Conservation (phyloP, 345 rosid species). For the Citrus hindsii region DNA sequence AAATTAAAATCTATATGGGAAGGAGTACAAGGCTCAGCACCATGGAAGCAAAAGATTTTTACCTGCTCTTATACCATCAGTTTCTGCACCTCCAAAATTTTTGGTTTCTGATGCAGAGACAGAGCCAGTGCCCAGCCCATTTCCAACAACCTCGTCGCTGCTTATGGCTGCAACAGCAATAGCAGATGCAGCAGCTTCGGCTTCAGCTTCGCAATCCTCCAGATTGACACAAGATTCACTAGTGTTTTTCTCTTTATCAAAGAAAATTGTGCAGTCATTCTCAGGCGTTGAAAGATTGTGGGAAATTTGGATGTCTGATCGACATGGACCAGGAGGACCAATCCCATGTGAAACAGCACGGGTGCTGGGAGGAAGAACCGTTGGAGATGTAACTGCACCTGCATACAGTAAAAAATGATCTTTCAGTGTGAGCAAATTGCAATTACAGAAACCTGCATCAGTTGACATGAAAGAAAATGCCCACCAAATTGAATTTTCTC, state of each 20-base stretch:
- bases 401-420: constrained; percentile 16
- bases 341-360: constrained; percentile 50
- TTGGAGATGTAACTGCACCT: constrained; percentile 96
- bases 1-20: not conserved
- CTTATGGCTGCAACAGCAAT: constrained; percentile 92
- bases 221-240: constrained; percentile 49
- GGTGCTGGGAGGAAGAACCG: constrained; percentile 53
- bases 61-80: constrained; percentile 44
- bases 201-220: constrained; percentile 77
- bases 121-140: constrained; percentile 36
- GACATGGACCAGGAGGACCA: constrained; percentile 55
- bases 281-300: constrained; percentile 42
- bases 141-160: constrained; percentile 69
- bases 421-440: not conserved
- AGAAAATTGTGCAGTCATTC: constrained; percentile 53
- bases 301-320: constrained; percentile 42
- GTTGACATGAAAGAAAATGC: constrained; percentile 20
- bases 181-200: constrained; percentile 87
- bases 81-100: constrained; percentile 49
- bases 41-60: constrained; percentile 4
- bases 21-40: constrained; percentile 2
- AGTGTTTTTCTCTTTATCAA: constrained; percentile 60
- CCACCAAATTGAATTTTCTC: constrained; percentile 97
- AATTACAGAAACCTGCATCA: not conserved
- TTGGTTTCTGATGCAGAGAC: constrained; percentile 59